phyloP scores from a whole-genome alignment of 1,284 basidiomycete genomes.

The Fomitopsis pinicola region DNA sequence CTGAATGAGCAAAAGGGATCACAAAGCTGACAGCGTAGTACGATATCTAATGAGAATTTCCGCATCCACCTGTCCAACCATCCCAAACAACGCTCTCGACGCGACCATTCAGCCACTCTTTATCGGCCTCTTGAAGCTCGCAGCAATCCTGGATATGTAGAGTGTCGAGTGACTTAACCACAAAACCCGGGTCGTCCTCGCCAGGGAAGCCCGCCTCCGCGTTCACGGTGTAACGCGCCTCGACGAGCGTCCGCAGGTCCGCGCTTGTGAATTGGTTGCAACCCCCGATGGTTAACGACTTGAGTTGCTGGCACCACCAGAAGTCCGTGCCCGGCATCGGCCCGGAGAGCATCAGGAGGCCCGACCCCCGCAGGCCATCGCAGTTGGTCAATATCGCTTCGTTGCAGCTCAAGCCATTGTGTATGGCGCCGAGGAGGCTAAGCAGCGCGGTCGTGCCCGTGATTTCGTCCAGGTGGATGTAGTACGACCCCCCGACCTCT shows the following conservation, averaged over 20 bases:
- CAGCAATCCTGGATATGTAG: neutral
- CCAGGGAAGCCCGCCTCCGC: neutral
- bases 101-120: neutral
- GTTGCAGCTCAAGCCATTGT: too few species aligned
- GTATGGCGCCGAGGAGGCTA: neutral
- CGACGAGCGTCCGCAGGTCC: neutral
- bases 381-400: neutral
- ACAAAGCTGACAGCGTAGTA: neutral
- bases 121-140: neutral
- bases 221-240: neutral
- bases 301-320: neutral
- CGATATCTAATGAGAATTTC: too few species aligned
- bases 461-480: neutral
- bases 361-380: neutral
- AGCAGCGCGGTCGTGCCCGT: neutral
- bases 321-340: neutral
- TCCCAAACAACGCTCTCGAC: neutral
- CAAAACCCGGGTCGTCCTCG: neutral
- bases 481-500: neutral
- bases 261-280: neutral
- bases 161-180: neutral
- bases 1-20: neutral
- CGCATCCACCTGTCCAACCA: neutral
- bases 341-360: neutral
- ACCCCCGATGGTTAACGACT: neutral